These are phyloP conservation scores for Ophiostoma sp. DNA, from an alignment of 2,329 filamentous ascomycete species.

Conservation along the genomic window DNA sequence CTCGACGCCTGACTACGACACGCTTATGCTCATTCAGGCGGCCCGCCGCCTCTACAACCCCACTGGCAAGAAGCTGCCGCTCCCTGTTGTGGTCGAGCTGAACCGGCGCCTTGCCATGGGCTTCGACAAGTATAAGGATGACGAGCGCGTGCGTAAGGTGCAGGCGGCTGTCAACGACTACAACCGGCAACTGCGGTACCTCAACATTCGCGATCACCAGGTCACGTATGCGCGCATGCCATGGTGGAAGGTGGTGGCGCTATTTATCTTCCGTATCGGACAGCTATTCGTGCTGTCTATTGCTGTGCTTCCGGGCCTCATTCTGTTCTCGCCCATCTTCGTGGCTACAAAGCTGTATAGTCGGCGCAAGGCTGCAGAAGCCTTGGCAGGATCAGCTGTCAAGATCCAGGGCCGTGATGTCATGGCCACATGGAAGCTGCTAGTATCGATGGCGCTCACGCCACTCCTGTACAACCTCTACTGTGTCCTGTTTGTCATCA, in stretches of 20 bases:
- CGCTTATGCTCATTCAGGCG: conserved; percentile 92
- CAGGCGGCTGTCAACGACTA: conserved; percentile 74
- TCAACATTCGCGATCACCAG: conserved; percentile 89
- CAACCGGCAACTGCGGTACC: conserved; percentile 76
- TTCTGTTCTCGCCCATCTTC: conserved; percentile 86
- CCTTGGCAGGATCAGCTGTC: conserved; percentile 77
- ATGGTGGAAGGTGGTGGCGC: conserved; percentile 65
- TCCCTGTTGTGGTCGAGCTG: conserved; percentile 88
- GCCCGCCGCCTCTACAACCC: conserved; percentile 90
- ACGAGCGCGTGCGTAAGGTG: conserved; percentile 72
- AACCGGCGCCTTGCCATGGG: conserved; percentile 87
- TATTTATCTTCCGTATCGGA: conserved; percentile 70
- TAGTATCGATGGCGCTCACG: conserved; percentile 78
- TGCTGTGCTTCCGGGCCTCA: conserved; percentile 76
- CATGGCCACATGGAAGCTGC: conserved; percentile 88
- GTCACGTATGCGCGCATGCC: conserved; percentile 86
- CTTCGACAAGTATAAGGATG: conserved; percentile 87
- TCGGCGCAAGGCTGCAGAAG: conserved; percentile 73
- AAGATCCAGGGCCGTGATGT: conserved; percentile 86
- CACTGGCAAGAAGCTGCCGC: conserved; percentile 84
- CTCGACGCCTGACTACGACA: conserved; percentile 89
- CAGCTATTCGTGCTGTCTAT: conserved; percentile 73
- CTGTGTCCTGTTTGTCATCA: conserved; percentile 65
- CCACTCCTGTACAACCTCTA: conserved; percentile 80
- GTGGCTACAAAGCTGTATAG: conserved; percentile 78